Conservation (phyloP, 371 early-diverging fungal species). For the Syncephalastrum contaminatum region DNA sequence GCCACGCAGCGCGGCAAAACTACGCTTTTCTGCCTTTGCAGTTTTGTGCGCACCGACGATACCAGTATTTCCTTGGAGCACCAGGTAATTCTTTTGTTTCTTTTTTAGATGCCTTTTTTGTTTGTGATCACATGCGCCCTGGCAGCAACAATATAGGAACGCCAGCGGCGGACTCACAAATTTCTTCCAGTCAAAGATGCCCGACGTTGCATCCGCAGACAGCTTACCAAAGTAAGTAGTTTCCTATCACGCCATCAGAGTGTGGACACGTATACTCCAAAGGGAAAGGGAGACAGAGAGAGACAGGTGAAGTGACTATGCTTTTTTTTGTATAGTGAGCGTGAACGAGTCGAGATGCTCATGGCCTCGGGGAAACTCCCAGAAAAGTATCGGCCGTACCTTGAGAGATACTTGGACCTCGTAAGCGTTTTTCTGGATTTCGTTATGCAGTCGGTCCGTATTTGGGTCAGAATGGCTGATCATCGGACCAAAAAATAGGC, state of each 20-base stretch:
- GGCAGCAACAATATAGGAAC: no score
- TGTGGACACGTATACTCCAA: no score
- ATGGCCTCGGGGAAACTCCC: constrained; percentile 1
- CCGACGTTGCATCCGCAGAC: constrained; percentile 13
- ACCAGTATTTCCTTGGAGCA: constrained; percentile 21
- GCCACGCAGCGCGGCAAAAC: constrained; percentile 40
- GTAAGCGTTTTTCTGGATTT: constrained; percentile 8
- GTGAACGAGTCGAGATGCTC: not conserved
- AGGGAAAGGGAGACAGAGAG: no score
- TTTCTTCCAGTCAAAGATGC: no score
- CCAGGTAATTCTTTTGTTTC: constrained; percentile 23
- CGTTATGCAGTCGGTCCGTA: not conserved
- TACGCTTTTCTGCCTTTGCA: constrained; percentile 36
- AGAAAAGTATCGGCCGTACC: not conserved
- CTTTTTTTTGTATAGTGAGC: not conserved
- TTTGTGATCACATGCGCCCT: no score
- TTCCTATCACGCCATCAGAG: not conserved
- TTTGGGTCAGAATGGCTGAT: not conserved
- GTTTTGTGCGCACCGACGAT: constrained; percentile 31
- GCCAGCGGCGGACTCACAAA: no score
- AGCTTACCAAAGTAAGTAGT: constrained; percentile 25
- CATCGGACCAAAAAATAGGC: constrained; percentile 7
- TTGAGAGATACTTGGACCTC: constrained; percentile 1
- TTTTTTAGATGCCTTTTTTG: no score
- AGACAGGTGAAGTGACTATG: no score